Percentiles rank a stretch among this genome's conserved stretches.
phyloP scores from a whole-genome alignment of 2,329 filamentous ascomycete genomes.

The Fusarium illudens region DNA sequence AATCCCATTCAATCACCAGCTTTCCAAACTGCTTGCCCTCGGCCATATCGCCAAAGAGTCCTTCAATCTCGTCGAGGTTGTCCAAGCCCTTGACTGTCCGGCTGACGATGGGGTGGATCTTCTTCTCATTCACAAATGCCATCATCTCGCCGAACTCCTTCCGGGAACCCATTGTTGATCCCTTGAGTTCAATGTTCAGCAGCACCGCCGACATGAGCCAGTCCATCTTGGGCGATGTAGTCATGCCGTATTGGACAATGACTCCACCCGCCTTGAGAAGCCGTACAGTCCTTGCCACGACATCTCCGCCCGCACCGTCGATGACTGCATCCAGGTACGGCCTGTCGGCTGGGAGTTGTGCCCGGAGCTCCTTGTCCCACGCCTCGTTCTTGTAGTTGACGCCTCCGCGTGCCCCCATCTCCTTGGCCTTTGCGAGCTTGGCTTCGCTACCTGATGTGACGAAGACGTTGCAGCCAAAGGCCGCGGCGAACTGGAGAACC shows the following conservation, averaged over 20 bases:
- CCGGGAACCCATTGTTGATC: constrained; percentile 90
- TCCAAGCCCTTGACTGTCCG: constrained; percentile 76
- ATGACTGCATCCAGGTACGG: constrained; percentile 83
- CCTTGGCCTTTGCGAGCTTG: constrained; percentile 77
- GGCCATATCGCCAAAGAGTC: constrained; percentile 88
- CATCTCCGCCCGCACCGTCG: constrained; percentile 88
- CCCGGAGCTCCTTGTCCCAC: constrained; percentile 81
- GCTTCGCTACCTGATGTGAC: constrained; percentile 78
- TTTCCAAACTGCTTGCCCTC: constrained; percentile 90
- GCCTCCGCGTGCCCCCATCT: constrained; percentile 81
- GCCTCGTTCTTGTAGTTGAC: constrained; percentile 79
- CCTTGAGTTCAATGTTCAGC: constrained; percentile 86
- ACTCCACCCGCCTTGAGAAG: constrained; percentile 84
- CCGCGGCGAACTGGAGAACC: constrained; percentile 81
- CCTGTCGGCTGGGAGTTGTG: constrained; percentile 69
- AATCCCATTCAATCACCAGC: constrained; percentile 78
- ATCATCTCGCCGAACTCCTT: constrained; percentile 94
- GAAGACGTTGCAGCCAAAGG: constrained; percentile 77
- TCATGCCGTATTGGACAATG: constrained; percentile 94
- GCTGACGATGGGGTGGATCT: constrained; percentile 81
- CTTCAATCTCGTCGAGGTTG: constrained; percentile 80
- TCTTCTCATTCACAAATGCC: constrained; percentile 76
- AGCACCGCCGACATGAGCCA: constrained; percentile 86
- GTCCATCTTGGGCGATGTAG: constrained; percentile 81
- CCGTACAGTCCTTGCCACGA: constrained; percentile 73